phyloP scores from a whole-genome alignment of 2,329 filamentous ascomycete species.

The Daldinia sp. region DNA sequence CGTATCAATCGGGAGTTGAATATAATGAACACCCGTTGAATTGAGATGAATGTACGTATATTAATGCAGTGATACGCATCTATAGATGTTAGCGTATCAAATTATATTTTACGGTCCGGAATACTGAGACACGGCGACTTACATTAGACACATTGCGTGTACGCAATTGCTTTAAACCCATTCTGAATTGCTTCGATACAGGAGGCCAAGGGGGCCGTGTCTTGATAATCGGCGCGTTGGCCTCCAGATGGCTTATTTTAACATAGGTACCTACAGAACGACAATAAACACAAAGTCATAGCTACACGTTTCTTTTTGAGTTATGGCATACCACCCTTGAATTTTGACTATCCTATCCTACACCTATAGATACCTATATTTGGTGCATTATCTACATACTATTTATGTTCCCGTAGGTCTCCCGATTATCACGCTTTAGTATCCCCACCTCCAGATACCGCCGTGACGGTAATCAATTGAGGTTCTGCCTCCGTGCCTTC shows the following conservation, averaged over 20 bases:
- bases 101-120: too few species aligned
- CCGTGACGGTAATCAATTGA: slow-evolving; percentile 18
- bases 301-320: background rate
- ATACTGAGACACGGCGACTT: too few species aligned
- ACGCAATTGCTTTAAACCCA: too few species aligned
- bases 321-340: background rate
- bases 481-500: slow-evolving; percentile 11
- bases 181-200: too few species aligned
- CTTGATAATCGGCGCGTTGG: too few species aligned
- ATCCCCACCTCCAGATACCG: slow-evolving; percentile 10
- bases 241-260: too few species aligned
- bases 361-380: background rate
- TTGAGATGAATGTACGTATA: background rate
- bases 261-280: background rate
- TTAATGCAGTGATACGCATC: background rate
- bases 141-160: too few species aligned
- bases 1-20: too few species aligned
- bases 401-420: background rate
- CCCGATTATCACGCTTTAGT: slow-evolving; percentile 9
- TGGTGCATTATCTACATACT: background rate
- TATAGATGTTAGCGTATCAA: too few species aligned
- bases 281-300: background rate
- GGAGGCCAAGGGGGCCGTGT: too few species aligned
- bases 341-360: background rate
- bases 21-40: background rate